phyloP scores from a whole-genome alignment of 164 flowering plant species.

The Houttuynia cordata region DNA sequence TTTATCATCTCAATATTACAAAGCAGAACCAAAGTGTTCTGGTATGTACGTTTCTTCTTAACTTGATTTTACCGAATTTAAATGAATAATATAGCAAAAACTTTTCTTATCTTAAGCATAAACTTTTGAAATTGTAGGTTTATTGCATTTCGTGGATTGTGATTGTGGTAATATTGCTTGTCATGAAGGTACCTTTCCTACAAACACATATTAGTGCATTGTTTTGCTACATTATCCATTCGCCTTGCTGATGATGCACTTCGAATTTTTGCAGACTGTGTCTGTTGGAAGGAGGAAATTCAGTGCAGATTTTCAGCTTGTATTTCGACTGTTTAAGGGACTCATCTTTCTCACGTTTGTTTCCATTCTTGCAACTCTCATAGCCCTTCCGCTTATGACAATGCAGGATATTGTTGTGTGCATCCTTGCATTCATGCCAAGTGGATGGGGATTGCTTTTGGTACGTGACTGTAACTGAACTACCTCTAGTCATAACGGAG shows the following conservation, averaged over 20 bases:
- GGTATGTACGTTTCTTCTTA: conserved; percentile 28
- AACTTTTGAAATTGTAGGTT: conserved; percentile 33
- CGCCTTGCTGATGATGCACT: not conserved
- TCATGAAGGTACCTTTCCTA: conserved; percentile 59
- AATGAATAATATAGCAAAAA: not conserved
- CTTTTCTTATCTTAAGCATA: too few relatives aligned
- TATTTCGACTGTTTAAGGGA: conserved; percentile 78
- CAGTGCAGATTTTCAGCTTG: conserved; percentile 73
- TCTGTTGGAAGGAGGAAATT: conserved; percentile 66
- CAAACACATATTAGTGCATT: not conserved
- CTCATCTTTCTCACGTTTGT: conserved; percentile 68
- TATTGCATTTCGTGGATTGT: conserved; percentile 92
- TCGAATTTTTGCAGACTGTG: conserved; percentile 39
- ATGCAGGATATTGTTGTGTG: conserved; percentile 64
- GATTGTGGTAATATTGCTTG: conserved; percentile 54
- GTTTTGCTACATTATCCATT: not conserved
- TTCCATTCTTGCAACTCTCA: conserved; percentile 44
- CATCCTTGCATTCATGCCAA: conserved; percentile 87
- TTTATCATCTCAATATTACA: conserved; percentile 69
- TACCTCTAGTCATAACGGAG: not conserved
- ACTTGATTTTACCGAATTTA: not conserved
- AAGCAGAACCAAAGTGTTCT: conserved; percentile 38
- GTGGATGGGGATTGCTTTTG: conserved; percentile 93
- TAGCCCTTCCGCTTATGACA: conserved; percentile 62
- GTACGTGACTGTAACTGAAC: conserved; percentile 21